phyloP scores from a whole-genome alignment of 768 basidiomycete genomes.

The Lentinula detonsa region DNA sequence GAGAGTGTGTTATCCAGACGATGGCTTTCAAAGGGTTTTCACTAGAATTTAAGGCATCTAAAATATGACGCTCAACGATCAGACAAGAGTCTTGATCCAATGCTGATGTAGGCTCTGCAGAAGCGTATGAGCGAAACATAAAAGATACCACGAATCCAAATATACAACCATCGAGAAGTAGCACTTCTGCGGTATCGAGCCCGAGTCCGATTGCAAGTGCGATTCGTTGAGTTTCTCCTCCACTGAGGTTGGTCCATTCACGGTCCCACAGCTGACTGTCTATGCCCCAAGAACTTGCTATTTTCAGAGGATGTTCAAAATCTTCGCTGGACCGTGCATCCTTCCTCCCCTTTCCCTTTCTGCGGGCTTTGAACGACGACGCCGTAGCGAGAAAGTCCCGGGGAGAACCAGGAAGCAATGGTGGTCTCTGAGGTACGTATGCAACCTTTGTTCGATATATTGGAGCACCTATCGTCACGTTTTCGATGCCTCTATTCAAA shows the following conservation, averaged over 20 bases:
- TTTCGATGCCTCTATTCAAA: background rate
- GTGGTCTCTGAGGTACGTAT: constrained; percentile 86
- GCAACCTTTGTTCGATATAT: constrained; percentile 70
- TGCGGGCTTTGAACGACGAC: constrained; percentile 31
- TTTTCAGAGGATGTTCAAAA: constrained; percentile 37
- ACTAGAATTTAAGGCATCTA: constrained; percentile 40
- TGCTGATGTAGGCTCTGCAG: constrained; percentile 83
- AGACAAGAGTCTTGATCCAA: constrained; percentile 65
- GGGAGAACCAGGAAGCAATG: constrained; percentile 80
- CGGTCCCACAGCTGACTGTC: constrained; percentile 69
- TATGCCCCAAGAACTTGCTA: constrained; percentile 64
- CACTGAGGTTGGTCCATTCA: constrained; percentile 75
- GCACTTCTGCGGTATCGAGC: constrained; percentile 67
- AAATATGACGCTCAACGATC: constrained; percentile 60
- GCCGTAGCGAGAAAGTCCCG: constrained; percentile 61
- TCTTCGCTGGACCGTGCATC: constrained; percentile 18
- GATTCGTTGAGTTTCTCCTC: constrained; percentile 85
- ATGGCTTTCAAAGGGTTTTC: constrained; percentile 59
- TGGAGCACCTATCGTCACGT: constrained; percentile 35
- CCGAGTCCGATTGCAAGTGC: constrained; percentile 71
- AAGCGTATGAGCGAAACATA: background rate
- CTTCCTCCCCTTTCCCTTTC: constrained; percentile 25
- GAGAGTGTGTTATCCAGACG: constrained; percentile 86
- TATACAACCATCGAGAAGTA: constrained; percentile 72
- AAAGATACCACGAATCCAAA: background rate